phyloP scores from a whole-genome alignment of 352 stramenopile genomes.

The Hyaloperonospora arabidopsidis region DNA sequence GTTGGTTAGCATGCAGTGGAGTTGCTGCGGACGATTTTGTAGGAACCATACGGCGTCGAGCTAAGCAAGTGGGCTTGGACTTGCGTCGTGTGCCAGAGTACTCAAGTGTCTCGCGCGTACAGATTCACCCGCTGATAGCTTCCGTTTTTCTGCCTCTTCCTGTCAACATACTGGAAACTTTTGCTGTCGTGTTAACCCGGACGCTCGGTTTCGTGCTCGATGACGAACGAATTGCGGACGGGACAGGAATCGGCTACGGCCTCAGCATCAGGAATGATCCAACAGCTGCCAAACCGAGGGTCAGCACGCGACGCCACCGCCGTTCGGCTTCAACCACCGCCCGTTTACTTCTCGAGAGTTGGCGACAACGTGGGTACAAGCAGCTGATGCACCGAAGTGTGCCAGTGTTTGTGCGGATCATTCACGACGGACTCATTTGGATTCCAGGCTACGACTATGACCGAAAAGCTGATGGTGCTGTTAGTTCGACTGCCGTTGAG shows the following conservation, averaged over 20 bases:
- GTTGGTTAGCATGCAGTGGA: slow-evolving; percentile 74
- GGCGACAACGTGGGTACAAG: slow-evolving; percentile 55
- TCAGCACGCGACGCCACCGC: slow-evolving; percentile 16
- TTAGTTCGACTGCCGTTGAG: slow-evolving; percentile 10
- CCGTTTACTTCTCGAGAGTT: slow-evolving; percentile 33
- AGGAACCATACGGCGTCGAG: slow-evolving; percentile 45
- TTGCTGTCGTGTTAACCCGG: slow-evolving; percentile 34
- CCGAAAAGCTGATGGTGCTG: slow-evolving; percentile 30
- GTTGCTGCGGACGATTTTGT: slow-evolving; percentile 72
- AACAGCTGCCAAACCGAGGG: slow-evolving; percentile 15
- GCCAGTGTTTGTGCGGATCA: slow-evolving; percentile 63
- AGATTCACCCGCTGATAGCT: slow-evolving; percentile 65
- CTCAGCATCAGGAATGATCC: slow-evolving; percentile 50
- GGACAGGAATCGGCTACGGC: slow-evolving; percentile 55
- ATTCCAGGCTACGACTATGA: slow-evolving; percentile 74
- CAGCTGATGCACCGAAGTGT: slow-evolving; percentile 66
- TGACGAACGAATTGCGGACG: slow-evolving; percentile 59
- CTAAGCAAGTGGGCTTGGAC: slow-evolving; percentile 60
- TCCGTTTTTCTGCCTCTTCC: slow-evolving; percentile 54
- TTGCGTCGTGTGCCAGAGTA: slow-evolving; percentile 72
- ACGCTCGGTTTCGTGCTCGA: slow-evolving; percentile 57
- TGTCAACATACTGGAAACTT: slow-evolving; percentile 17
- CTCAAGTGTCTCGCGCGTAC: slow-evolving; percentile 54
- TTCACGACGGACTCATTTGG: slow-evolving; percentile 64
- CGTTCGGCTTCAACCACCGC: slow-evolving; percentile 32